Evolutionary conservation across 2,329 filamentous ascomycete genomes (phyloP).

Genomic region (Fulvia fulva): DNA sequence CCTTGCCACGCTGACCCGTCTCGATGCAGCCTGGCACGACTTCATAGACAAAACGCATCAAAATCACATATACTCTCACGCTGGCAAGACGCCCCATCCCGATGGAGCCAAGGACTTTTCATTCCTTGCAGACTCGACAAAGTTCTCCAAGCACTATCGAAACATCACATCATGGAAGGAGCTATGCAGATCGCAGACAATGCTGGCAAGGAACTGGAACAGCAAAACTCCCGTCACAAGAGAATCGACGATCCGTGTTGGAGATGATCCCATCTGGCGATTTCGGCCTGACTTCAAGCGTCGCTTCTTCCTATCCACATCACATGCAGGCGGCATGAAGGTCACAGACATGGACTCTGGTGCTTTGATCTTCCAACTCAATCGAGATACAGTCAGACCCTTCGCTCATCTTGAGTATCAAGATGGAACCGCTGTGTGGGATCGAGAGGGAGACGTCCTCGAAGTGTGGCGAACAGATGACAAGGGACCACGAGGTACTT

Average conservation of each 20-base stretch:
- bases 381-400: conserved; percentile 33
- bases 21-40: conserved; percentile 38
- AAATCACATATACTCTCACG: conserved; percentile 40
- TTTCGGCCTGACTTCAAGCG: conserved; percentile 47
- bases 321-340: conserved; percentile 43
- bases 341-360: conserved; percentile 48
- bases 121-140: conserved; percentile 25
- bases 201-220: conserved; percentile 41
- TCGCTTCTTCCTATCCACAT: conserved; percentile 45
- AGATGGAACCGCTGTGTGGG: conserved; percentile 45
- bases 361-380: conserved; percentile 36
- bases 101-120: conserved; percentile 30
- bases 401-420: conserved; percentile 49
- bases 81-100: conserved; percentile 32
- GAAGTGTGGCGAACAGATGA: conserved; percentile 45
- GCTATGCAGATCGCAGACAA: conserved; percentile 40
- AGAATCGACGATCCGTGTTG: conserved; percentile 41
- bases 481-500: conserved; percentile 36
- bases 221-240: conserved; percentile 32
- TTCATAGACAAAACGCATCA: conserved; percentile 44
- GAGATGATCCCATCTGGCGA: conserved; percentile 43
- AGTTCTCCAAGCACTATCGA: conserved; percentile 36
- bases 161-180: conserved; percentile 42
- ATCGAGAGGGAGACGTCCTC: conserved; percentile 42
- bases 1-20: conserved; percentile 36